A percentile compares a stretch with the other conserved stretches of the same genome.
Evolutionary conservation across 768 basidiomycete species (phyloP).

Genomic region (Auriculariales sp.): DNA sequence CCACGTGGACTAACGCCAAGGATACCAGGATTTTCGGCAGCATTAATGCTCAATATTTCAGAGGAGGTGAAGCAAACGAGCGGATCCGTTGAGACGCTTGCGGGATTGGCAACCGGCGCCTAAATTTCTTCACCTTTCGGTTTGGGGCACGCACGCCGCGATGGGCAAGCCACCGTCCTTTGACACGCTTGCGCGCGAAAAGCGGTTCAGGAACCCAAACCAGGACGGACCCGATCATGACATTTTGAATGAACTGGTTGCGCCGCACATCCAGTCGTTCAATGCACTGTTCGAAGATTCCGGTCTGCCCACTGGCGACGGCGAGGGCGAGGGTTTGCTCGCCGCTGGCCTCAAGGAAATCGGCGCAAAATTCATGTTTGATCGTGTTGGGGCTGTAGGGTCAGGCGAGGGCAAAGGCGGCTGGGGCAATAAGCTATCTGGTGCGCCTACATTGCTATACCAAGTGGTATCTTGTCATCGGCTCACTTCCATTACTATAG

Average conservation of each 20-base stretch:
- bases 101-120: no score
- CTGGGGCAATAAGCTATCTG: constrained; percentile 75
- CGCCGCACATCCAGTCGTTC: constrained; percentile 91
- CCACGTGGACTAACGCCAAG: no score
- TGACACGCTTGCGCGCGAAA: constrained; percentile 68
- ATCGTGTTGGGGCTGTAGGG: constrained; percentile 44
- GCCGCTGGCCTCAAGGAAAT: constrained; percentile 71
- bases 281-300: constrained; percentile 92
- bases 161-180: constrained; percentile 24
- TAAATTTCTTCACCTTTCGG: no score
- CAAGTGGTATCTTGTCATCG: background rate
- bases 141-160: background rate
- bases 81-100: no score
- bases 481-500: constrained; percentile 25
- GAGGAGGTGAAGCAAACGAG: no score
- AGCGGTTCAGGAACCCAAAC: constrained; percentile 62
- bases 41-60: no score
- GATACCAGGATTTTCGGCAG: no score
- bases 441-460: constrained; percentile 32
- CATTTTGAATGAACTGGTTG: constrained; percentile 83
- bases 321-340: constrained; percentile 67
- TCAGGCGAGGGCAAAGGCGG: constrained; percentile 36
- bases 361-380: constrained; percentile 85
- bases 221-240: constrained; percentile 52
- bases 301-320: constrained; percentile 57